phyloP scores from a whole-genome alignment of 1,139 yeast species.

The Yamadazyma atmosphaerica region DNA sequence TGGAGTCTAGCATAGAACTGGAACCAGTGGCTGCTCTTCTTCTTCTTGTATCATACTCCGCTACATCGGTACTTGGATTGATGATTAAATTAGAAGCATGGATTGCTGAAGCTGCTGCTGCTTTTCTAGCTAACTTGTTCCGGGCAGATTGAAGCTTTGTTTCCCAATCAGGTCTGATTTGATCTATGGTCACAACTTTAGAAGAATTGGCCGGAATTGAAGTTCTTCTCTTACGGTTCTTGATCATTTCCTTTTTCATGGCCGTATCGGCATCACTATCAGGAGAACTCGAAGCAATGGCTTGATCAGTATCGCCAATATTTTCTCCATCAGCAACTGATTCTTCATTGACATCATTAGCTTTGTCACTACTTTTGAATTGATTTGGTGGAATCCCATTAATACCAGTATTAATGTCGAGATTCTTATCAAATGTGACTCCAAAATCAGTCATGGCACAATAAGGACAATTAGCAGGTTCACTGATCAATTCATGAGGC shows the following conservation, averaged over 20 bases:
- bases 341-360: background rate
- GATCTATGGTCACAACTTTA: constrained; percentile 74
- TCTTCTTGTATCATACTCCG: constrained; percentile 20
- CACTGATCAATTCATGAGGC: constrained; percentile 73
- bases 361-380: no score
- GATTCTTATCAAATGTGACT: constrained; percentile 70
- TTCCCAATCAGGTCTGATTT: constrained; percentile 93
- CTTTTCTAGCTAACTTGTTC: constrained; percentile 73
- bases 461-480: constrained; percentile 89
- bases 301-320: constrained; percentile 15
- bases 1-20: constrained; percentile 7
- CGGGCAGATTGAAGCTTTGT: constrained; percentile 68
- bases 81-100: constrained; percentile 75
- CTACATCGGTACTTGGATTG: constrained; percentile 22
- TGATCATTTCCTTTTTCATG: constrained; percentile 7
- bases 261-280: constrained; percentile 14
- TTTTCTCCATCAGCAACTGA: constrained; percentile 1
- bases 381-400: constrained; percentile 44
- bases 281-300: constrained; percentile 14
- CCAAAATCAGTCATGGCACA: constrained; percentile 91
- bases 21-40: constrained; percentile 17
- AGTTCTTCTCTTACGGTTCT: constrained; percentile 25
- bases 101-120: constrained; percentile 93
- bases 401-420: constrained; percentile 54
- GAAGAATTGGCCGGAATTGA: constrained; percentile 63